These are phyloP conservation scores for Penicillium expansum DNA, from an alignment of 2,329 filamentous ascomycete genomes.

Conservation along the genomic window DNA sequence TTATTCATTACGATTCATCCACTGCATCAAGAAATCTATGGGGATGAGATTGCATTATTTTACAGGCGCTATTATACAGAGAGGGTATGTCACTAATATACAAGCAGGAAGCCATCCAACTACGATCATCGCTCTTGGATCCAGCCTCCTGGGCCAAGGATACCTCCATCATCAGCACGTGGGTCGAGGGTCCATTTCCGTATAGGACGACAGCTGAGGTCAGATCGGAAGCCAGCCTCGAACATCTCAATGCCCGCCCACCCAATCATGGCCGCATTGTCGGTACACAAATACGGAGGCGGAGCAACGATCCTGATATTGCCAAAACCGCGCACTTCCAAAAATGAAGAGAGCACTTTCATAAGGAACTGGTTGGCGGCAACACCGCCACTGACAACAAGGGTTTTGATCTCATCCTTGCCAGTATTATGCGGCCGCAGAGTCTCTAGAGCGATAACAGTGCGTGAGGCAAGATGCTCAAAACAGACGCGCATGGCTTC, in stretches of 20 bases:
- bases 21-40: neutral
- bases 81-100: slow-evolving; percentile 25
- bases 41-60: slow-evolving; percentile 1
- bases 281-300: slow-evolving; percentile 76
- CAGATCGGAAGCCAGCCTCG: slow-evolving; percentile 67
- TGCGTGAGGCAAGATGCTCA: slow-evolving; percentile 76
- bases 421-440: slow-evolving; percentile 21
- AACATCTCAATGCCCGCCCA: slow-evolving; percentile 95
- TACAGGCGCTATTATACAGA: neutral
- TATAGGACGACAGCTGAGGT: slow-evolving; percentile 58
- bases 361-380: slow-evolving; percentile 79
- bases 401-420: slow-evolving; percentile 49
- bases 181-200: slow-evolving; percentile 74
- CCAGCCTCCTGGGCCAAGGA: slow-evolving; percentile 62
- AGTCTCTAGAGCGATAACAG: slow-evolving; percentile 65
- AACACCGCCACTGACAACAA: slow-evolving; percentile 88
- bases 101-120: slow-evolving; percentile 8
- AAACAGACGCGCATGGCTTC: slow-evolving; percentile 79
- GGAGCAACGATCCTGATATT: slow-evolving; percentile 67
- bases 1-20: slow-evolving; percentile 3
- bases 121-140: slow-evolving; percentile 35
- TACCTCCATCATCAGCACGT: slow-evolving; percentile 59
- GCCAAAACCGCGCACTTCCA: slow-evolving; percentile 65
- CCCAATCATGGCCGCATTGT: slow-evolving; percentile 97
- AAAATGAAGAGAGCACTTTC: slow-evolving; percentile 59